Base-by-base conservation (phyloP, 2,329 filamentous ascomycete genomes). In the Beauveria scarabaeidicola region DNA sequence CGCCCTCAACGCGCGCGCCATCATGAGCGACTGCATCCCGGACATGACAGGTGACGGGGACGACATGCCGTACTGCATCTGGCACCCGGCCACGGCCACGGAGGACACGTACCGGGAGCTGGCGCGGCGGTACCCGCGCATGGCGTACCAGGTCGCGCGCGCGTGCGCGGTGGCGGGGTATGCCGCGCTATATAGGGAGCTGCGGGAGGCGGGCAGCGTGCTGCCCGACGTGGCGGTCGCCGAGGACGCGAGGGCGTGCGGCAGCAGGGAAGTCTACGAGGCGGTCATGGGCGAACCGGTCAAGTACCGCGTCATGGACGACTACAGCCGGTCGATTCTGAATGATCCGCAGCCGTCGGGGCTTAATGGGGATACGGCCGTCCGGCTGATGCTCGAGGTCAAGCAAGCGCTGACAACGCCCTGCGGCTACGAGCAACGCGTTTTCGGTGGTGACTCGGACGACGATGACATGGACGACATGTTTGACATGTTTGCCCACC, bases 131-230 rank as follows among this genome's bases (percentile, higher is more conserved):
- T 75, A 72, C 63, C 73, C 73, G 1, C 23, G 62, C 15, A 66
- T 74, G 67, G 25, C 60, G 15, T 76, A 76, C 55, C 68, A 75
- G 21, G 69, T 74, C 21, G 72, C 67, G n/a, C 67, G 74, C 3
- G 70, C 73, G 0, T 76, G 74, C 62, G 74, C 74, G 8, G 70
- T 71, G 5, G 74, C 70, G 2, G 71, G 71, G 1, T 75, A 75
- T 58, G 58, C 56, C 8, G 61, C 65, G 23, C 65, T 77, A 3
- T 75, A 72, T 60, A 21, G 61, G 3, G 71, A 74, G 61, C 68
- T 75, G 13, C 64, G 72, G 58, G 36, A 40, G 36, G 36, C 5
- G 15, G 10, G 36, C 46, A 15, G 23, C 19, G 59, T 73, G 15
- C 65, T 75, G 3, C 73, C 74, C 0, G 73, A 76, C 19, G 67